phyloP scores from a whole-genome alignment of 805 yeast genomes.

The Kregervanrija pseudodelftensis region DNA sequence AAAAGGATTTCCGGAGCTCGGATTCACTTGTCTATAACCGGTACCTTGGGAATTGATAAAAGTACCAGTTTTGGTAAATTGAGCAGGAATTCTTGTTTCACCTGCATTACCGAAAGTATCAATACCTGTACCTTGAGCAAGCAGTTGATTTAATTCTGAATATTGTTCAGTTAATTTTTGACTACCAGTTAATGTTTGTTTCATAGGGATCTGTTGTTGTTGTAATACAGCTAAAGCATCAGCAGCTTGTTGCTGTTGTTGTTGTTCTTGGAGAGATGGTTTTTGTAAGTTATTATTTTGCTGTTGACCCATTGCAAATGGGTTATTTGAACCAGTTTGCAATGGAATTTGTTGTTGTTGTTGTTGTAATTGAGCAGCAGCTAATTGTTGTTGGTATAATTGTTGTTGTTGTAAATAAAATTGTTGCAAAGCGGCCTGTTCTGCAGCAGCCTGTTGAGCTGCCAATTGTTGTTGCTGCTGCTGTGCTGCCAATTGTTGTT shows the following conservation, averaged over 20 bases:
- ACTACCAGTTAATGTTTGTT: slow-evolving; percentile 44
- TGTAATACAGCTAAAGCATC: slow-evolving; percentile 34
- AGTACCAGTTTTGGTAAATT: slow-evolving; percentile 74
- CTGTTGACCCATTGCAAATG: slow-evolving; percentile 22
- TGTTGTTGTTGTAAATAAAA: slow-evolving; percentile 16
- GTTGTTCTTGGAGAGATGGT: slow-evolving; percentile 11
- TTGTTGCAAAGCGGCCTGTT: slow-evolving; percentile 16
- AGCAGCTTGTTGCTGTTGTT: slow-evolving; percentile 30
- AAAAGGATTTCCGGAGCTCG: slow-evolving; percentile 51
- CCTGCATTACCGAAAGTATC: slow-evolving; percentile 94
- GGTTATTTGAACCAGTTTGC: slow-evolving; percentile 34
- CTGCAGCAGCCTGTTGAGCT: slow-evolving; percentile 17
- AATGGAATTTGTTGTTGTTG: slow-evolving; percentile 30
- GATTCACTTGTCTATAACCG: slow-evolving; percentile 51
- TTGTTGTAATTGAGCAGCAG: slow-evolving; percentile 13
- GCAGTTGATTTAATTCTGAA: slow-evolving; percentile 68
- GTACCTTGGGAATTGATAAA: slow-evolving; percentile 88
- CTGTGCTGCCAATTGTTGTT: slow-evolving; percentile 14
- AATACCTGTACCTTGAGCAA: slow-evolving; percentile 83
- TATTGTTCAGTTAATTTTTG: slow-evolving; percentile 48
- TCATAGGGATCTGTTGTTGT: slow-evolving; percentile 30
- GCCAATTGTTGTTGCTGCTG: slow-evolving; percentile 13
- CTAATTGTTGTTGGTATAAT: slow-evolving; percentile 17
- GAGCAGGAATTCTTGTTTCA: slow-evolving; percentile 80
- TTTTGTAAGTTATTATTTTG: slow-evolving; percentile 6